Conservation (phyloP, 31 red algal genomes). For the Asparagopsis taxiformis region DNA sequence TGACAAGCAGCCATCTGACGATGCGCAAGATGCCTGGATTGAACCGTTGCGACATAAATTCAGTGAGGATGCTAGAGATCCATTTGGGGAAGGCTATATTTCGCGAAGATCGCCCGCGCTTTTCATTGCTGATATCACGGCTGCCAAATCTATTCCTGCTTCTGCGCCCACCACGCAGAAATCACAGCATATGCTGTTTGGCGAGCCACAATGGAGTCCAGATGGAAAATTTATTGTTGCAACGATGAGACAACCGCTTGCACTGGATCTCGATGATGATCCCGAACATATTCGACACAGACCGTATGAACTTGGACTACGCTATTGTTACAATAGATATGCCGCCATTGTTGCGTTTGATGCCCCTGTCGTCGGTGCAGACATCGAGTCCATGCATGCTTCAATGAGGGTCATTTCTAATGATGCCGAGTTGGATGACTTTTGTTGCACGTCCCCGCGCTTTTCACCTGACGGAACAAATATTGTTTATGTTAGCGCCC, state of each 20-base stretch:
- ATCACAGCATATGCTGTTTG: constrained; percentile 7
- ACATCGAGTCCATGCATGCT: constrained; percentile 2
- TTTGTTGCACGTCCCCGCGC: constrained; percentile 71
- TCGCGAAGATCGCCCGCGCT: constrained; percentile 46
- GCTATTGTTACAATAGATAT: constrained; percentile 84
- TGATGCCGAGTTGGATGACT: constrained; percentile 38
- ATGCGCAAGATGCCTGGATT: constrained; percentile 26
- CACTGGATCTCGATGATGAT: neutral
- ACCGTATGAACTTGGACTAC: constrained; percentile 55
- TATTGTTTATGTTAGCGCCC: constrained; percentile 63
- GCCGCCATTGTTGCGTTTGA: constrained; percentile 42
- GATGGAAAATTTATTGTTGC: constrained; percentile 33
- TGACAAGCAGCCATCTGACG: constrained; percentile 3
- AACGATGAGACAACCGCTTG: constrained; percentile 20
- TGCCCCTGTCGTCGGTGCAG: constrained; percentile 21
- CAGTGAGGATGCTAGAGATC: constrained; percentile 36
- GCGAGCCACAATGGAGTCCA: constrained; percentile 57
- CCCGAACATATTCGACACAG: constrained; percentile 3
- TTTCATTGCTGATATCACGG: constrained; percentile 52
- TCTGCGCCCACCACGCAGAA: constrained; percentile 4
- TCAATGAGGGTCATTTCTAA: constrained; percentile 37
- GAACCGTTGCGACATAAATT: constrained; percentile 41
- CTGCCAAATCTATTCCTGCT: constrained; percentile 16
- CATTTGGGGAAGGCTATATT: constrained; percentile 76
- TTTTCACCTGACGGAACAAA: constrained; percentile 57